Conservation (phyloP, 352 stramenopile species). For the Globisporangium echinulatum region DNA sequence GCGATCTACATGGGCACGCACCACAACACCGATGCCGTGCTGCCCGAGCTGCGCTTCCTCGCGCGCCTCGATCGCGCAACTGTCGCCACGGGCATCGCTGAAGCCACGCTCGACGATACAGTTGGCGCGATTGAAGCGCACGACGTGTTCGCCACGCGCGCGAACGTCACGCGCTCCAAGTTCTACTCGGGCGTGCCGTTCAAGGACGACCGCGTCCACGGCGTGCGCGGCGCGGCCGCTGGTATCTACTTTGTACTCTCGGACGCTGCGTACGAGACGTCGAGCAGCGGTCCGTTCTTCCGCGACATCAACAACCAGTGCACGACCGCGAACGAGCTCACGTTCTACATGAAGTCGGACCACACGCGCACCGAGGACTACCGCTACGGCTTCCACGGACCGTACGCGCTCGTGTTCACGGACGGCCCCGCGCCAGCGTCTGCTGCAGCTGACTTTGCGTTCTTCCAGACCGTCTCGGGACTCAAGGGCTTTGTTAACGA, state of each 20-base stretch:
- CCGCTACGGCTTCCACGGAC: conserved; percentile 45
- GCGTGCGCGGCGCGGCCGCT: conserved; percentile 24
- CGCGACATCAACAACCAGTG: conserved; percentile 57
- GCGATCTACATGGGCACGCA: conserved; percentile 52
- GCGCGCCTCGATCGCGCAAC: conserved; percentile 31
- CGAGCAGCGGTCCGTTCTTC: conserved; percentile 38
- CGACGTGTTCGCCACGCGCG: conserved; percentile 26
- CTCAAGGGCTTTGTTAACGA: conserved; percentile 32
- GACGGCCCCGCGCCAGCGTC: conserved; percentile 20
- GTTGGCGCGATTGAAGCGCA: conserved; percentile 31
- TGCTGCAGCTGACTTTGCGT: conserved; percentile 25
- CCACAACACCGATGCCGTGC: conserved; percentile 22
- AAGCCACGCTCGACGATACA: conserved; percentile 27
- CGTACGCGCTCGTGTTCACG: conserved; percentile 38
- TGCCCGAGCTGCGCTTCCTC: conserved; percentile 41
- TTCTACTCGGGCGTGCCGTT: conserved; percentile 39
- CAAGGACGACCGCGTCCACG: conserved; percentile 34
- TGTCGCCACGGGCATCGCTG: conserved; percentile 26
- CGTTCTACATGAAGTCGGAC: conserved; percentile 61
- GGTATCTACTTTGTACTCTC: conserved; percentile 54
- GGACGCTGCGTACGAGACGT: conserved; percentile 35
- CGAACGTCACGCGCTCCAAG: conserved; percentile 28
- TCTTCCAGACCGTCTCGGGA: conserved; percentile 27
- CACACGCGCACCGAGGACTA: conserved; percentile 50
- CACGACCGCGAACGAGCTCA: conserved; percentile 37